These are phyloP conservation scores for Citrullus mucosospermus DNA, from an alignment of 306 rosid genomes.

Conservation along the genomic window DNA sequence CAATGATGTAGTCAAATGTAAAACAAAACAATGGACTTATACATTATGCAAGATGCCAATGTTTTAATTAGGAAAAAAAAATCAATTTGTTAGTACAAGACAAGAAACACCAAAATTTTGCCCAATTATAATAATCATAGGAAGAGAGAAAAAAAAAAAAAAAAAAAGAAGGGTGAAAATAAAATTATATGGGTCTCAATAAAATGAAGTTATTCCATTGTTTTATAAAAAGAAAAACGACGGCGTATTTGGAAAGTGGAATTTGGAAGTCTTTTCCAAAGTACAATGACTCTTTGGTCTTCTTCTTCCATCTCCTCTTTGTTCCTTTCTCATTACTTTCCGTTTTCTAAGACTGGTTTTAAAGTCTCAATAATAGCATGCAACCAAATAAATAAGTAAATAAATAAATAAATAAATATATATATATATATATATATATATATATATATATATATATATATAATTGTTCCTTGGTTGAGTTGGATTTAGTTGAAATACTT, in stretches of 20 bases:
- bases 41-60: background rate
- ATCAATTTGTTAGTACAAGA: background rate
- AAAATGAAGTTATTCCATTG: background rate
- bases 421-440: no score
- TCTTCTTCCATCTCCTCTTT: background rate
- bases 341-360: background rate
- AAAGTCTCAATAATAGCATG: background rate
- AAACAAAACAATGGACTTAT: background rate
- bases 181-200: background rate
- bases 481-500: no score
- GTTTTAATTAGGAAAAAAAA: background rate
- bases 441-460: no score
- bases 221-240: background rate
- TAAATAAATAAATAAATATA: no score
- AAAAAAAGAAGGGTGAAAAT: background rate
- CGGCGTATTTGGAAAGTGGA: background rate
- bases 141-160: background rate
- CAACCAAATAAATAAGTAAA: background rate
- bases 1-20: background rate
- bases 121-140: background rate
- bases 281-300: background rate
- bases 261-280: background rate
- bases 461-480: no score
- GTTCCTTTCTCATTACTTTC: slow-evolving; percentile 1
- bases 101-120: background rate